Evolutionary conservation across 1,284 basidiomycete genomes (phyloP), one percentile per base, ranked within the genome.

Genomic region (Ceratobasidium sp.): DNA sequence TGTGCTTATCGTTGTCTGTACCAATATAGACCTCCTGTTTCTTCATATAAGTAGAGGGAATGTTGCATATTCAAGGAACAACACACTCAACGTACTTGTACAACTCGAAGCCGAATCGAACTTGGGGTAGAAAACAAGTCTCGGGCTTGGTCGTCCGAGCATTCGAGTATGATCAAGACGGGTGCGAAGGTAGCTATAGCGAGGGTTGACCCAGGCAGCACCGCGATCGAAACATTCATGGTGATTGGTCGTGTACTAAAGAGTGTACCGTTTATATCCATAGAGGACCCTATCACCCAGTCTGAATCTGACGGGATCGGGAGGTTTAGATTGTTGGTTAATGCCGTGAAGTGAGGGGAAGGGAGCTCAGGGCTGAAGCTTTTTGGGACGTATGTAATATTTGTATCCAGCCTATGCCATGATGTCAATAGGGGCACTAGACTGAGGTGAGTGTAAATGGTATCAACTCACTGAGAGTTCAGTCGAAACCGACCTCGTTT

Each of bases 41-140:
- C 23, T 51, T 51, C 5, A 1, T 33, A 13, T 49, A 23, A 49
- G 42, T 26, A 15, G 0, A 13, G 4, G 28, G 12, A 13, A 33
- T 13, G 33, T 33, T 6, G 40, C 26, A 56, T 10, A 23, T 26
- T 7, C 15, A 28, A 15, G 10, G n/a, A 28, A 20, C 12, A 9
- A 18, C 12, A 49, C 13, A 6, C 26, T 4, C 7, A 33, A 39
- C 55, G 12, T 26, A 68, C 66, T 39, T 68, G 46, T 33, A 68
- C 51, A 55, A 68, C 9, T 13, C 66, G 46, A n/a, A 68, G 51
- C 26, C 49, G 66, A 33, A 68, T 51, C 26, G 66, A 51, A 40
- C 66, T 68, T 10, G 66, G 66, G 26, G 44, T 53, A 39, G 66
- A 68, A 42, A 68, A 68, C 28, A 68, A 33, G 15, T 68, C 66